Conservation (phyloP, 352 stramenopile genomes). For the Thalassiosira hispida region DNA sequence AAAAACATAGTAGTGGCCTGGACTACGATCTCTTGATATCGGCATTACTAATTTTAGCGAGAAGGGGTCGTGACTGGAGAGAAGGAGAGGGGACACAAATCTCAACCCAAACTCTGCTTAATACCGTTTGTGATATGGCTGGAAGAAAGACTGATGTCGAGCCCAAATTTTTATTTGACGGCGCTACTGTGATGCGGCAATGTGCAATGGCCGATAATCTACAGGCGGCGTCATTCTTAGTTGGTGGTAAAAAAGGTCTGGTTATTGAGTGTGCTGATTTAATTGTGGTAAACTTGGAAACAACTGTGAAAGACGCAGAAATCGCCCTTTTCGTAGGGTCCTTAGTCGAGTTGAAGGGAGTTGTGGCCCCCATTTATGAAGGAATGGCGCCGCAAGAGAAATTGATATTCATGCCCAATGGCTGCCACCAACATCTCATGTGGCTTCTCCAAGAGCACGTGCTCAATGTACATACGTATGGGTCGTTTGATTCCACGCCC, state of each 20-base stretch:
- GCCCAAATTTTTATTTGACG: constrained; percentile 69
- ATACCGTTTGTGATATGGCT: constrained; percentile 75
- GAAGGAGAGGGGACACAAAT: constrained; percentile 39
- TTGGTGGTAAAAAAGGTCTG: constrained; percentile 80
- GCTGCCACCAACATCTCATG: constrained; percentile 63
- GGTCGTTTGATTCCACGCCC: constrained; percentile 68
- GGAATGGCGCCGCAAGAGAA: neutral
- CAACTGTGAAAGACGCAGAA: constrained; percentile 77
- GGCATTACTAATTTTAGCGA: constrained; percentile 65
- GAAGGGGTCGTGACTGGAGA: constrained; percentile 57
- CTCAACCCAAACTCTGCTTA: constrained; percentile 72
- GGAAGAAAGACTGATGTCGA: constrained; percentile 54
- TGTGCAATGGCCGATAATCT: constrained; percentile 74
- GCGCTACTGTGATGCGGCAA: constrained; percentile 65
- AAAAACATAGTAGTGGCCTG: constrained; percentile 50
- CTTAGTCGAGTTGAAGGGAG: constrained; percentile 36
- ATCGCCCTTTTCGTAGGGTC: constrained; percentile 51
- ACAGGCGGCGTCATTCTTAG: constrained; percentile 68
- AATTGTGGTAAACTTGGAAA: constrained; percentile 50
- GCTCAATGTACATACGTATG: constrained; percentile 70
- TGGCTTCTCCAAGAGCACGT: constrained; percentile 75
- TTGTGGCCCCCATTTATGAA: constrained; percentile 7
- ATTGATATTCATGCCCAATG: constrained; percentile 49
- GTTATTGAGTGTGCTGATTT: constrained; percentile 77
- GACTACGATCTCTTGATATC: constrained; percentile 83